phyloP scores from a whole-genome alignment of 192 early-diverging fungal genomes.

The Paraglomus brasilianum region DNA sequence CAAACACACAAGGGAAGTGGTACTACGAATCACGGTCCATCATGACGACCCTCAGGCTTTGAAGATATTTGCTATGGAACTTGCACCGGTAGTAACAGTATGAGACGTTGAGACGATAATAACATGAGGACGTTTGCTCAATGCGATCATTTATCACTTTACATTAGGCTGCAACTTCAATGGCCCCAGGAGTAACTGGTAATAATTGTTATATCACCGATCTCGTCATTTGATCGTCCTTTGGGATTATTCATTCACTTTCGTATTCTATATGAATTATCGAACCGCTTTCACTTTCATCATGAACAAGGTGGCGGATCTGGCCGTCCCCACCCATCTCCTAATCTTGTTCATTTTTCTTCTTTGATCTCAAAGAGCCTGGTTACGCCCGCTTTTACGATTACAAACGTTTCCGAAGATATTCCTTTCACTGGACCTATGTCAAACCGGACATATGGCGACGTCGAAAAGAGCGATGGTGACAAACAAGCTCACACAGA shows the following conservation, averaged over 20 bases:
- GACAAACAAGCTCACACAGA: conserved; percentile 23
- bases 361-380: conserved; percentile 50
- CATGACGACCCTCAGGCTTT: conserved; percentile 47
- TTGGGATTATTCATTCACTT: too few relatives aligned
- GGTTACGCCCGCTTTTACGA: conserved; percentile 40
- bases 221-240: too few relatives aligned
- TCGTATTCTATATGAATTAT: conserved; percentile 40
- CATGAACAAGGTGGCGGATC: conserved; percentile 44
- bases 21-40: conserved; percentile 46
- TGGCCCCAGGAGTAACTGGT: conserved; percentile 58
- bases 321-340: conserved; percentile 56
- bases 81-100: conserved; percentile 42
- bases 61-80: conserved; percentile 47
- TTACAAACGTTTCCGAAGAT: conserved; percentile 37
- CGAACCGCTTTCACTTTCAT: conserved; percentile 42
- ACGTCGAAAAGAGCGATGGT: conserved; percentile 13
- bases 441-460: conserved; percentile 31
- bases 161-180: conserved; percentile 50
- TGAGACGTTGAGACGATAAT: background rate
- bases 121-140: background rate
- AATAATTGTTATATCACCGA: background rate
- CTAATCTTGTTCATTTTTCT: conserved; percentile 63
- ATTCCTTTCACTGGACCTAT: conserved; percentile 34
- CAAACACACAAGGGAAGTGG: conserved; percentile 44
- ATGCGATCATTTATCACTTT: background rate